Evolutionary conservation across 495 filamentous ascomycete genomes (phyloP), one percentile per base, ranked within the genome.

Genomic region (Neohortaea acidophila): DNA sequence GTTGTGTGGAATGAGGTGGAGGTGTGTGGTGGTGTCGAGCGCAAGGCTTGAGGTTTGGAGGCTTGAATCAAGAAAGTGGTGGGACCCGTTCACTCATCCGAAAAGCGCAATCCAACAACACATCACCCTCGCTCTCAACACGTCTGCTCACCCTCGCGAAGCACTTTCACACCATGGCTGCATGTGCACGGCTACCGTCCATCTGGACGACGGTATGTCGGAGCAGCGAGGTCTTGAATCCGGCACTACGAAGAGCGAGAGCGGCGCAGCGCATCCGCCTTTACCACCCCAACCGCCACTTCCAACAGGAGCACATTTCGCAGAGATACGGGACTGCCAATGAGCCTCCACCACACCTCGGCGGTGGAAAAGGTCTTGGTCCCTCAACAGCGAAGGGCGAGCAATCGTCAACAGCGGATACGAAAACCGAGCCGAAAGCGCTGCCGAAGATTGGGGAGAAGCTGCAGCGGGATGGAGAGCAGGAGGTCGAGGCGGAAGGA

Each of bases 251-350:
- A 41, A 21, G 36, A 0, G 38, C 36, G 19, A 23, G 39, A 29
- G 42, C 38, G 18, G 43, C 38, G 22, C 27, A 15, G 18, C 27
- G 41, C 14, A 21, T 21, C 18, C 18, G 38, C 21, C 22, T 31
- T 29, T 41, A 37, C 38, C 55, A 39, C 48, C 49, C 38, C 51
- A 7, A 20, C 19, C 38, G 33, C 25, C 39, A 36, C 12, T 42
- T 37, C 19, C 44, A 50, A 35, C 48, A 46, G 33, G 48, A 51
- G 13, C 31, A 21, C 4, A 29, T 36, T 18, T 22, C 58, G 22
- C 60, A 64, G 38, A 60, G 77, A 21, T 73, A 77, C 56, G 77
- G 77, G 30, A 75, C 70, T 29, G 75, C 70, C 13, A 70, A 80
- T 13, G 73, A 80, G 39, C 77, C 73, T 27, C 43, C 61, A 22